phyloP scores from a whole-genome alignment of 495 filamentous ascomycete species.

The Xylaria venustula region DNA sequence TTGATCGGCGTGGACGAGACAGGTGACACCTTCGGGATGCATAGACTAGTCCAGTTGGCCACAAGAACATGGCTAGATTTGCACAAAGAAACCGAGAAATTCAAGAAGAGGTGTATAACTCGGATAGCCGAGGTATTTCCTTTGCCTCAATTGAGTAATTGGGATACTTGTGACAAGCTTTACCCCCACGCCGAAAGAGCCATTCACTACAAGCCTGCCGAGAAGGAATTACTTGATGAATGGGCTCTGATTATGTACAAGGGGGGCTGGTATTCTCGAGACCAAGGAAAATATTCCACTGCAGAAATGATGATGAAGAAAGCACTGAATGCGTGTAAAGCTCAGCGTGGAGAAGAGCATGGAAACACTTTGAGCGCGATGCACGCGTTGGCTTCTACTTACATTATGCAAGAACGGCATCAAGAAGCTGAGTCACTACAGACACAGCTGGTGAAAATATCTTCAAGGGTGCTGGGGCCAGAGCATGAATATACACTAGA shows the following conservation, averaged over 20 bases:
- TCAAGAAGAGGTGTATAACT: constrained; percentile 35
- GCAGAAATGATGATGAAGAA: background rate
- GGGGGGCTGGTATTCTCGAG: background rate
- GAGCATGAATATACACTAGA: background rate
- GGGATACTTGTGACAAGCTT: constrained; percentile 22
- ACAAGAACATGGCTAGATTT: constrained; percentile 44
- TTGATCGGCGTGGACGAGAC: constrained; percentile 35
- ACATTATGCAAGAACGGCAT: background rate
- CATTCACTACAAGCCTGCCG: background rate
- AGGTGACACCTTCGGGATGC: constrained; percentile 42
- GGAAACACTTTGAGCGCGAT: background rate
- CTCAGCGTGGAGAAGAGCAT: background rate
- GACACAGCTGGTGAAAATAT: background rate
- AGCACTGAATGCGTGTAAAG: background rate
- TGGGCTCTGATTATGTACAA: background rate
- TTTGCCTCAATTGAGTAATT: constrained; percentile 23
- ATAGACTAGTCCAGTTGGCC: constrained; percentile 47
- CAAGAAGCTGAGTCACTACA: constrained; percentile 11
- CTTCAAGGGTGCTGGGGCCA: background rate
- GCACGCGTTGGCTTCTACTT: background rate
- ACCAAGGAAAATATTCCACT: constrained; percentile 1
- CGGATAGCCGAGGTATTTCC: constrained; percentile 36
- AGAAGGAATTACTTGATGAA: background rate
- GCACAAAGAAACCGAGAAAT: constrained; percentile 33
- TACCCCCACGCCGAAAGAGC: background rate